Conservation (phyloP, 169 alveolate species). For the Besnoitia besnoiti region DNA sequence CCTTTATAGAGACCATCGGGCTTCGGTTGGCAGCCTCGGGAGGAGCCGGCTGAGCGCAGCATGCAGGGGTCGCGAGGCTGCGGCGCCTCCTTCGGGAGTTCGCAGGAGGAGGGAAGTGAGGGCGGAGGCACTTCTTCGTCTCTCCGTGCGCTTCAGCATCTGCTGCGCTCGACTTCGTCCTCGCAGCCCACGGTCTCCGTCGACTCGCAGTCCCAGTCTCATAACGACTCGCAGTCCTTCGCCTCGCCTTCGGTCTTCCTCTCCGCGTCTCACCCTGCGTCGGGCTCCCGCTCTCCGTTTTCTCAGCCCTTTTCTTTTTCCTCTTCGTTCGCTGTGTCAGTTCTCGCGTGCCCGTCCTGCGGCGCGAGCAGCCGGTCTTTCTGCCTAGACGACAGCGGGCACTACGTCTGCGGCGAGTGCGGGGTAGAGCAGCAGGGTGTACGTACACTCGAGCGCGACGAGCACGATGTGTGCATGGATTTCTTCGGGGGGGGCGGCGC, state of each 20-base stretch:
- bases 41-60: too few relatives aligned
- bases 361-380: constrained; percentile 1
- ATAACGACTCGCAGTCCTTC: background rate
- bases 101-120: too few relatives aligned
- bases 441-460: constrained; percentile 47
- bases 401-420: background rate
- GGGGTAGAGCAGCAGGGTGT: constrained; percentile 37
- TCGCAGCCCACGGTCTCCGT: constrained; percentile 13
- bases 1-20: too few relatives aligned
- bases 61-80: too few relatives aligned
- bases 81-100: too few relatives aligned
- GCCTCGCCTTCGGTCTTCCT: background rate
- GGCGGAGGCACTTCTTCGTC: background rate
- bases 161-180: constrained; percentile 2
- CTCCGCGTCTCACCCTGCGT: background rate
- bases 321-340: background rate
- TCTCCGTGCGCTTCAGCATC: background rate
- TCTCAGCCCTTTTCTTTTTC: background rate
- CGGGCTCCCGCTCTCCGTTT: background rate
- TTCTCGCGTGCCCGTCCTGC: background rate
- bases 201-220: background rate
- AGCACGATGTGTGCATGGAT: background rate
- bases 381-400: constrained; percentile 3
- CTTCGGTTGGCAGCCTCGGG: too few relatives aligned
- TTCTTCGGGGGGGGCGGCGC: background rate